Evolutionary conservation across 306 rosid species (phyloP).

Genomic region (Malus sylvestris): DNA sequence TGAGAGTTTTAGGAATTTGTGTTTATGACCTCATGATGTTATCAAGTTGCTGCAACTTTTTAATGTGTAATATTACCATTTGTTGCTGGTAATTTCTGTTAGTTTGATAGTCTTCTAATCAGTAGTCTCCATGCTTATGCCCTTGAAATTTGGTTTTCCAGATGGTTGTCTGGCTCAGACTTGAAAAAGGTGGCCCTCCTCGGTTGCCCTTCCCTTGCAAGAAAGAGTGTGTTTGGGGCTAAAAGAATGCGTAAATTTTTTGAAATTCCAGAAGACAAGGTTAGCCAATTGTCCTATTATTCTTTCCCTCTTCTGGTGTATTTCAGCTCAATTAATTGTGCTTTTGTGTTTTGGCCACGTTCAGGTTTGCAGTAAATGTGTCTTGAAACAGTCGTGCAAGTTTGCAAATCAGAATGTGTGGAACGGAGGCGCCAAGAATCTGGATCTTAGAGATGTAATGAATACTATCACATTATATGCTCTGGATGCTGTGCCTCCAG

Average conservation of each 20-base stretch:
- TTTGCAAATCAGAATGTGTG: conserved; percentile 52
- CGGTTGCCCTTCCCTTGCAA: conserved; percentile 56
- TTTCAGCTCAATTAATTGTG: not conserved
- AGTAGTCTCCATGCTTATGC: not conserved
- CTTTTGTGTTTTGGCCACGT: not conserved
- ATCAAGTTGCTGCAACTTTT: not conserved
- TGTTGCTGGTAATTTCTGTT: not conserved
- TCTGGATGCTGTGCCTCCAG: conserved; percentile 35
- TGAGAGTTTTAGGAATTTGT: not conserved
- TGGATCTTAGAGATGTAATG: conserved; percentile 36
- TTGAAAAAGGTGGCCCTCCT: conserved; percentile 55
- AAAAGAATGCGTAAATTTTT: conserved; percentile 61
- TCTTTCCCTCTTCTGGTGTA: not conserved
- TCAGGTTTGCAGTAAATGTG: conserved; percentile 48
- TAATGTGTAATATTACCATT: not conserved
- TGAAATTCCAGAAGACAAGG: conserved; percentile 50
- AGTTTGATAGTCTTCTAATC: not conserved
- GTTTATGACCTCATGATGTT: not conserved
- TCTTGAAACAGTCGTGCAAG: conserved; percentile 35
- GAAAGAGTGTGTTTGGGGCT: conserved; percentile 36
- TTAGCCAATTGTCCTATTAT: conserved; percentile 1
- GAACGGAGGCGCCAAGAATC: conserved; percentile 27
- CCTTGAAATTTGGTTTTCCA: conserved; percentile 30
- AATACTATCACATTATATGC: conserved; percentile 46
- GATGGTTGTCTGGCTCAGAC: conserved; percentile 79